A percentile compares a stretch with the other conserved stretches of the same genome.
Conservation (phyloP, 176 grass and related monocot genomes). For the Eleusine indica region DNA sequence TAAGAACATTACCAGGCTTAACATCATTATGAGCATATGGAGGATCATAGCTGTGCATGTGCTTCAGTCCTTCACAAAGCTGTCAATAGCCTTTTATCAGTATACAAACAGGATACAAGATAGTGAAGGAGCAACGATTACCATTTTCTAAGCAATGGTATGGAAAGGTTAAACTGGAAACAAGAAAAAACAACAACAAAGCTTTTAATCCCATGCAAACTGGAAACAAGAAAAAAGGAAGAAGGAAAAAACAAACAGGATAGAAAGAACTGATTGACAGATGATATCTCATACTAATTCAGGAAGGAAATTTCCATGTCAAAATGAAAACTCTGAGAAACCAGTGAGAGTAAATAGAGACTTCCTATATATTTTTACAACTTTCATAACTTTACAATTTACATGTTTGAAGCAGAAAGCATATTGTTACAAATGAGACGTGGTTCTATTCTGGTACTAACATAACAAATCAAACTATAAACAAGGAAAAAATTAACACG, state of each 20-base stretch:
- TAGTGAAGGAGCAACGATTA: background rate
- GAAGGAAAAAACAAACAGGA: background rate
- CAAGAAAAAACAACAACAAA: background rate
- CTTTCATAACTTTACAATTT: background rate
- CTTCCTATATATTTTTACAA: background rate
- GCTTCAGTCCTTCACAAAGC: too few species aligned
- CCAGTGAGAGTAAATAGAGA: background rate
- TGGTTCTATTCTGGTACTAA: conserved; percentile 10
- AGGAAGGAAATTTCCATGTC: background rate
- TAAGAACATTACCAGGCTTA: too few species aligned
- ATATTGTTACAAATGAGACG: background rate
- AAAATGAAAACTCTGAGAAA: background rate
- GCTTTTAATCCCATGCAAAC: too few species aligned
- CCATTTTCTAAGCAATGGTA: background rate
- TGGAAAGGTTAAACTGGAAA: background rate
- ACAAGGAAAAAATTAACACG: background rate
- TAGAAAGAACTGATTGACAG: background rate
- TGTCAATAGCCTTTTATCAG: too few species aligned
- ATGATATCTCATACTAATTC: background rate
- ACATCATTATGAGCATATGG: too few species aligned
- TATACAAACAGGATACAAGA: background rate
- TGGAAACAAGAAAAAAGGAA: too few species aligned
- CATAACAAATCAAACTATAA: background rate
- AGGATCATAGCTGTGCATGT: too few species aligned
- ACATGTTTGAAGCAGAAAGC: conserved; percentile 11